These are phyloP conservation scores for Scenedesmus sp. DNA, from an alignment of 163 green algal genomes.

Conservation along the genomic window DNA sequence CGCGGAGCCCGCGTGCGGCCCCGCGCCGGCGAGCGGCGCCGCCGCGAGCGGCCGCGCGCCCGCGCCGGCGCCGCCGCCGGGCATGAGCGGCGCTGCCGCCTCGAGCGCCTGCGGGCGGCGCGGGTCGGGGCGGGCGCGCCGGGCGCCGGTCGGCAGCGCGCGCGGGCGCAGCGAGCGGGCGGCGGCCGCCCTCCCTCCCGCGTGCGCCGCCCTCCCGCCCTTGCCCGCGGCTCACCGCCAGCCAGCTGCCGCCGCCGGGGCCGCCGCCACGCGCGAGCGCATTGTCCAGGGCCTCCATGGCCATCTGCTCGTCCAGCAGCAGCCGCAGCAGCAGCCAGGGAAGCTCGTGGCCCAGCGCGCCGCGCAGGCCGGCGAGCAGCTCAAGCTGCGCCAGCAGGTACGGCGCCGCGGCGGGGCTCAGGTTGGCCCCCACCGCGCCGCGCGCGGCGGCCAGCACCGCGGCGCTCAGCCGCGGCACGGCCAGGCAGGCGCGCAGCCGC, in stretches of 20 bases:
- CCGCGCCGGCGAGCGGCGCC: no score
- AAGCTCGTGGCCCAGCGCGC: neutral
- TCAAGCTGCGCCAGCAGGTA: constrained; percentile 23
- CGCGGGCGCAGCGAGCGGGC: no score
- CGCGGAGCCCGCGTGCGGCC: neutral
- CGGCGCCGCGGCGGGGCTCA: constrained; percentile 14
- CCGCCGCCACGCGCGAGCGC: neutral
- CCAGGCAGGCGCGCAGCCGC: neutral
- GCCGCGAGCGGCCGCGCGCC: neutral
- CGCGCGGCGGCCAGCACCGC: neutral
- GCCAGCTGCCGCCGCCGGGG: neutral
- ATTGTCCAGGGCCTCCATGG: constrained; percentile 19
- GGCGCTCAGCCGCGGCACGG: neutral
- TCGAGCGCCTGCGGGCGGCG: no score
- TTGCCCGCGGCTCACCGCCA: neutral
- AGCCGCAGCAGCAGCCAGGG: constrained; percentile 26
- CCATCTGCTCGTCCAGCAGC: constrained; percentile 34
- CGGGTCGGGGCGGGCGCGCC: no score
- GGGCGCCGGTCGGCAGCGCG: no score
- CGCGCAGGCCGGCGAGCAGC: constrained; percentile 2
- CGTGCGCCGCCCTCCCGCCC: no score
- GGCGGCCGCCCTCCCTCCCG: no score
- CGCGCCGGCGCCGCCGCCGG: constrained; percentile 10
- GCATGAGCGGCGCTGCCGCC: neutral
- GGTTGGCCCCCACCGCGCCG: neutral